Base-by-base conservation (phyloP, 116 monocot species). In the Posidonia oceanica region DNA sequence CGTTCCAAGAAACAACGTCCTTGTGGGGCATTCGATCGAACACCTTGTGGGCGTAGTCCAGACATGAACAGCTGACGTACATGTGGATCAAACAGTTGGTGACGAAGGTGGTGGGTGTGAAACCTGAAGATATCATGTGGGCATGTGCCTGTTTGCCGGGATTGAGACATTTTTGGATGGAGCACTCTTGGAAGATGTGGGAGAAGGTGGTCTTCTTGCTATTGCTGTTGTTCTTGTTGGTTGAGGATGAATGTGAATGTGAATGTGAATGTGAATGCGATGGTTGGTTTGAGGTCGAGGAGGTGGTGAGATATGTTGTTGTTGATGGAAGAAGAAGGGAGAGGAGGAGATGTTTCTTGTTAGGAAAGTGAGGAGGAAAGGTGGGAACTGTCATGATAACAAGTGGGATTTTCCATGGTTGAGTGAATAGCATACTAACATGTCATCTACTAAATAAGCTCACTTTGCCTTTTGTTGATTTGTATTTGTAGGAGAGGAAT, bases 91-190 rank as follows among this genome's bases (percentile, higher is more conserved):
- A 71, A 48, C 94, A 94, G 74, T 94, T 94, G 66, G 78, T 56
- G 21, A 94, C 87, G 59, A 89, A 87, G 54, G 74, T 54, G 14
- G 94, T 87, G 15, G 94, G 90, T 17, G 61, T 42, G 74, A 94
- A 94, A n/a, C 94, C 87, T 4, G 78, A 77, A 17, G 59, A 66
- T 67, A 90, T 37, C 83, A 87, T 89, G 18, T 61, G 80, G 5
- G 82, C 89, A 41, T 93, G 93, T 7, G 89, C 80, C 40, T 61
- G 39, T 48, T 63, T 75, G 54, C 85, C 94, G 52, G 68, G 13
- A 53, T 7, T 14, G 66, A 67, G 61, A 48, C 54, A 61, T 36
- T 51, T 71, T 57, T 37, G 72, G 71, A 57, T 62, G 54, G 94
- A 76, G 66, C 89, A 85, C 4, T 81, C 72, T 64, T 89, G 89